Conservation (phyloP, 2,329 filamentous ascomycete genomes). For the Aspergillus viridinutans region DNA sequence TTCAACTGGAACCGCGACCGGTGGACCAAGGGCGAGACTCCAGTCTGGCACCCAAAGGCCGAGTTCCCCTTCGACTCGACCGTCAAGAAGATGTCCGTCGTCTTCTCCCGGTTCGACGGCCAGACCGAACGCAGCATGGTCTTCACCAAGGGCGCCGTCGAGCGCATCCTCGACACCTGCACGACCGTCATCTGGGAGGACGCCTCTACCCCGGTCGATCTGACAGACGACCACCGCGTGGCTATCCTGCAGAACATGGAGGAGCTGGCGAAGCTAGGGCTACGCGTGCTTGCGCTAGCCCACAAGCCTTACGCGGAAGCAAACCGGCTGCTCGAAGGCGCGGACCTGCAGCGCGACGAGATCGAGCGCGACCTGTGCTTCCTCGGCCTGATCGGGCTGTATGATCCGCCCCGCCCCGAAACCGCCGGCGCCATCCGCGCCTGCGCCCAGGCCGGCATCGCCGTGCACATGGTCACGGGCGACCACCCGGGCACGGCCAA, state of each 20-base stretch:
- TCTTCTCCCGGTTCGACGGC: constrained; percentile 44
- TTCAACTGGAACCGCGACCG: constrained; percentile 60
- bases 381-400: constrained; percentile 78
- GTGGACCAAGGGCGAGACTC: constrained; percentile 48
- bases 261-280: constrained; percentile 59
- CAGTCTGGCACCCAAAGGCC: constrained; percentile 55
- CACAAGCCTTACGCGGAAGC: constrained; percentile 23
- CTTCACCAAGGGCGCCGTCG: constrained; percentile 55
- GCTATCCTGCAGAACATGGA: constrained; percentile 66
- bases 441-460: constrained; percentile 69
- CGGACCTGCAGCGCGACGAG: constrained; percentile 46
- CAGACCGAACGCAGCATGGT: constrained; percentile 28
- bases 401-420: constrained; percentile 79
- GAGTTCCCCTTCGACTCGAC: constrained; percentile 72
- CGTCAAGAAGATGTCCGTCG: constrained; percentile 73
- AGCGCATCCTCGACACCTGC: constrained; percentile 63
- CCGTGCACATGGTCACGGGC: constrained; percentile 79
- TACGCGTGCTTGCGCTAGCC: constrained; percentile 66
- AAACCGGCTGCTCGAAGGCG: constrained; percentile 4
- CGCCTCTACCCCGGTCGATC: constrained; percentile 30
- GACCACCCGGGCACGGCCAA: constrained; percentile 75
- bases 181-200: constrained; percentile 46
- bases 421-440: constrained; percentile 67
- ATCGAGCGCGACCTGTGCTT: constrained; percentile 68
- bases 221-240: constrained; percentile 52